phyloP scores from a whole-genome alignment of 2,329 filamentous ascomycete genomes.

The Botrytis byssoidea region DNA sequence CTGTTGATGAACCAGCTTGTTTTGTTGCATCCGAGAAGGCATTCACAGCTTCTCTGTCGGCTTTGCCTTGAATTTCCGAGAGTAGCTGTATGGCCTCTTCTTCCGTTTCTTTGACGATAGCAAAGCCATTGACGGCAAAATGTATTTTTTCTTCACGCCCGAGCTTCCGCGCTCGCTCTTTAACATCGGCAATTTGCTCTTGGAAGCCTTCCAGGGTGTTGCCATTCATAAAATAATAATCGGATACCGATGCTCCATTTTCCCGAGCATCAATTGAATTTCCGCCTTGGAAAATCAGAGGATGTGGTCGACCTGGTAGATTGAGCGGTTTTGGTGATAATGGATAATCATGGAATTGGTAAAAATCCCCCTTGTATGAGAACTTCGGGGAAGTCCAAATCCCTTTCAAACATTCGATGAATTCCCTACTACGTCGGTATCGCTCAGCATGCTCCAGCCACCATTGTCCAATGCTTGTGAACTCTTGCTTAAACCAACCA shows the following conservation, averaged over 20 bases:
- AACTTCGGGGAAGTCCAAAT: constrained; percentile 53
- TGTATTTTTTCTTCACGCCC: constrained; percentile 46
- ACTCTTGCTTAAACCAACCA: constrained; percentile 55
- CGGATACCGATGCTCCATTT: constrained; percentile 48
- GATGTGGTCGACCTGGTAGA: constrained; percentile 46
- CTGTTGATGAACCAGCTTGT: constrained; percentile 49
- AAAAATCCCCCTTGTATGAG: constrained; percentile 52
- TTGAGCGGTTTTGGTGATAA: constrained; percentile 50
- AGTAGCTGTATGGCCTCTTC: constrained; percentile 50
- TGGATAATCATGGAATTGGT: constrained; percentile 51
- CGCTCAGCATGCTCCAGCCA: constrained; percentile 54
- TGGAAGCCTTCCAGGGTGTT: constrained; percentile 54
- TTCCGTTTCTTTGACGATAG: constrained; percentile 50
- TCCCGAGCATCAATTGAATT: constrained; percentile 51
- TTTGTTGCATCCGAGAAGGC: constrained; percentile 50
- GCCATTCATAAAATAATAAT: constrained; percentile 58
- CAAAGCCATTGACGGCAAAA: constrained; percentile 52
- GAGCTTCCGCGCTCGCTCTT: constrained; percentile 45
- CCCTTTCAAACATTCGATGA: constrained; percentile 50
- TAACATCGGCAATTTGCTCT: constrained; percentile 50
- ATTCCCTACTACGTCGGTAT: constrained; percentile 49
- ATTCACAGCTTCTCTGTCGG: constrained; percentile 49
- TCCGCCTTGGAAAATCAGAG: constrained; percentile 54
- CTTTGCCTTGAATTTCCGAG: constrained; percentile 53
- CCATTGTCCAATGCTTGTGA: constrained; percentile 52